Conservation (phyloP, 2,329 filamentous ascomycete genomes). For the Cladosporium sp. region DNA sequence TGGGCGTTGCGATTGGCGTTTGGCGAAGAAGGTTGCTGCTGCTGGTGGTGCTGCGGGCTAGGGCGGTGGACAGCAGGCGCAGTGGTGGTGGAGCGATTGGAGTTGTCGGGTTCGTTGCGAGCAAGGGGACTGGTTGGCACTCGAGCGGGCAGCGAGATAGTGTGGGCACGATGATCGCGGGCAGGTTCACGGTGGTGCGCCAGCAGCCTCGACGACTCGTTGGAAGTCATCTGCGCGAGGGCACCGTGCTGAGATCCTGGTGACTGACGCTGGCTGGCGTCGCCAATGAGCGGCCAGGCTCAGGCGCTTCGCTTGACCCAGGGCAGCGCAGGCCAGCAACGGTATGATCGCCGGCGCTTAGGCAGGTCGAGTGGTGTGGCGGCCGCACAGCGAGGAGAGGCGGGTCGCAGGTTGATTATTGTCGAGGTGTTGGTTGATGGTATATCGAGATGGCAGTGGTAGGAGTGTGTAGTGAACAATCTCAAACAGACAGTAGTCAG, state of each 20-base stretch:
- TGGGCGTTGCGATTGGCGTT: slow-evolving; percentile 18
- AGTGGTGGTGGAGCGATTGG: background rate
- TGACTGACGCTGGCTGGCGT: slow-evolving; percentile 5
- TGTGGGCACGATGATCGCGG: slow-evolving; percentile 11
- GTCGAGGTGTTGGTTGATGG: background rate
- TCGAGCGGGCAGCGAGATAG: slow-evolving; percentile 6
- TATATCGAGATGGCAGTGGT: background rate
- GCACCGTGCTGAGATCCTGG: slow-evolving; percentile 11
- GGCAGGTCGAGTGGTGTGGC: background rate
- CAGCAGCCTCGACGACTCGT: slow-evolving; percentile 15
- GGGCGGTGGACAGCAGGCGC: slow-evolving; percentile 1
- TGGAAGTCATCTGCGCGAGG: slow-evolving; percentile 12
- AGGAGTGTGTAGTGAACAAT: background rate
- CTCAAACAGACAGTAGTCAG: background rate
- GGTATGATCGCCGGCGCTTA: slow-evolving; percentile 12
- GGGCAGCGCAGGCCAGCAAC: slow-evolving; percentile 5
- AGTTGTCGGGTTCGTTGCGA: slow-evolving; percentile 4
- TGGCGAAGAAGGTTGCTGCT: background rate
- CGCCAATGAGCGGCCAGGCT: slow-evolving; percentile 17
- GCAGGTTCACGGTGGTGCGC: slow-evolving; percentile 11
- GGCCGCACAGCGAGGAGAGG: background rate
- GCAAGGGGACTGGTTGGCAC: slow-evolving; percentile 15
- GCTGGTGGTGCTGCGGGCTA: slow-evolving; percentile 1
- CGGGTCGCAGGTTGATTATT: slow-evolving; percentile 6
- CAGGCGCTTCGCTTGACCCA: slow-evolving; percentile 8